A percentile compares a stretch with the other conserved stretches of the same genome.
These are phyloP conservation scores for Fusarium oxysporum DNA, from an alignment of 2,329 filamentous ascomycete genomes.

Conservation along the genomic window DNA sequence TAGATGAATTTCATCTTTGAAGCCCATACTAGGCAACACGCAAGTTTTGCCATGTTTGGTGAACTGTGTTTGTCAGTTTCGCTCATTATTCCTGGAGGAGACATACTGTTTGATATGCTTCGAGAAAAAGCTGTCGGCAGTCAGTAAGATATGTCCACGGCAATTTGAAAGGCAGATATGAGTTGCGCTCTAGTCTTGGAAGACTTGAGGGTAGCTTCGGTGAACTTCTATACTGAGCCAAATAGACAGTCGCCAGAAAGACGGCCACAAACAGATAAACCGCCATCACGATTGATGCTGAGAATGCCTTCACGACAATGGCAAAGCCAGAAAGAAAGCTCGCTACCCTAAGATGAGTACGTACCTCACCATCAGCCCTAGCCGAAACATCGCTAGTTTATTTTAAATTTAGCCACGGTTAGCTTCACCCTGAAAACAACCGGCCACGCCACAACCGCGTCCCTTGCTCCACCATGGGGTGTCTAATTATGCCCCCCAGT, in stretches of 20 bases:
- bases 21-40: slow-evolving; percentile 54
- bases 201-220: slow-evolving; percentile 11
- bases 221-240: background rate
- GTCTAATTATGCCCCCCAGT: background rate
- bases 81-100: accelerated
- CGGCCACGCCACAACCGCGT: slow-evolving; percentile 6
- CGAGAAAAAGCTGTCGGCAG: slow-evolving; percentile 46
- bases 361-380: slow-evolving; percentile 12
- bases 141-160: slow-evolving; percentile 46
- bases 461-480: background rate
- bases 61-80: slow-evolving; percentile 39
- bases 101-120: slow-evolving; percentile 48
- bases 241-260: background rate
- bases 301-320: background rate
- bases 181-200: background rate
- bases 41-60: slow-evolving; percentile 55
- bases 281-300: background rate
- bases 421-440: background rate
- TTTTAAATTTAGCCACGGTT: background rate
- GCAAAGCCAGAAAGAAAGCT: background rate
- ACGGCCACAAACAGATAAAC: background rate
- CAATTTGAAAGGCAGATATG: slow-evolving; percentile 8
- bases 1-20: slow-evolving; percentile 56
- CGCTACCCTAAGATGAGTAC: background rate
- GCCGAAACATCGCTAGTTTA: slow-evolving; percentile 4